phyloP scores from a whole-genome alignment of 2,329 filamentous ascomycete species.

The Coniochaeta prunicola region DNA sequence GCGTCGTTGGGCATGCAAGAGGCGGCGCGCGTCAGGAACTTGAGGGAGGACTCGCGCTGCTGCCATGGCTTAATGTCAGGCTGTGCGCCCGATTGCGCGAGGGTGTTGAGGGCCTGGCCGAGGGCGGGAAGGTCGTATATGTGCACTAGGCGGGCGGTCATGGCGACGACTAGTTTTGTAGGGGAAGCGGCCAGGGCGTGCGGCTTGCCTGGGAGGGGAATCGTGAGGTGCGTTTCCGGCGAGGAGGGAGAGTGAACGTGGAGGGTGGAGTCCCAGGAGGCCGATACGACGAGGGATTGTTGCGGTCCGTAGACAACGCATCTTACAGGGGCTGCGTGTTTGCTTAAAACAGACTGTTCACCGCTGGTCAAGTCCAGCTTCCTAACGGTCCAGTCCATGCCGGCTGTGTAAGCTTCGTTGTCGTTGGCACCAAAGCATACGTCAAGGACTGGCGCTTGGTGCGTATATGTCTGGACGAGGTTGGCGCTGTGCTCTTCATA shows the following conservation, averaged over 20 bases:
- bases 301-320: constrained; percentile 71
- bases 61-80: constrained; percentile 74
- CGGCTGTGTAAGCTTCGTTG: constrained; percentile 76
- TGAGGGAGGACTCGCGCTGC: constrained; percentile 84
- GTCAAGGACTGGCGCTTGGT: constrained; percentile 80
- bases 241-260: constrained; percentile 67
- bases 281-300: constrained; percentile 65
- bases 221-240: constrained; percentile 46
- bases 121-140: constrained; percentile 84
- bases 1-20: constrained; percentile 95
- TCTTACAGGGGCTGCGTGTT: constrained; percentile 73
- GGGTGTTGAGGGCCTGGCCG: constrained; percentile 42
- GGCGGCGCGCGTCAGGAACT: constrained; percentile 90
- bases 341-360: constrained; percentile 67
- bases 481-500: constrained; percentile 48
- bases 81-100: constrained; percentile 20
- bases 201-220: constrained; percentile 76
- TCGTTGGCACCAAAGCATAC: constrained; percentile 83
- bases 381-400: constrained; percentile 80
- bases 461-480: constrained; percentile 67
- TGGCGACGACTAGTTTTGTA: constrained; percentile 85
- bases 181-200: constrained; percentile 75
- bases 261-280: constrained; percentile 88
- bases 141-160: constrained; percentile 87
- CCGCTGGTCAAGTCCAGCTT: constrained; percentile 65